Conservation (phyloP, 2,329 filamentous ascomycete species). For the Pyrenophora graminea region DNA sequence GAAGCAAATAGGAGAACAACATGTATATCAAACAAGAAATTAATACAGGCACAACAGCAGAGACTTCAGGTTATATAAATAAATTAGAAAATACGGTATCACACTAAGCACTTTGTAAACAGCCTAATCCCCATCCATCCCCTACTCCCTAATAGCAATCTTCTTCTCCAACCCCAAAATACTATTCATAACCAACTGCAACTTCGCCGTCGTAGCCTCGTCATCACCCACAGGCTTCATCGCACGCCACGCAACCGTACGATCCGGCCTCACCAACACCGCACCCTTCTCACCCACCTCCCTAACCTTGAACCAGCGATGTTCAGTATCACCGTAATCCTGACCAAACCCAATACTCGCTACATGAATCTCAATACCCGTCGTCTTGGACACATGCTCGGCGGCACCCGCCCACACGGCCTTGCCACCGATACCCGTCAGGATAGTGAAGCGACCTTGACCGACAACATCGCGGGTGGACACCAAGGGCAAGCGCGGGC, state of each 20-base stretch:
- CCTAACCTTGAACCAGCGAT: constrained; percentile 4
- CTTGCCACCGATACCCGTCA: constrained; percentile 5
- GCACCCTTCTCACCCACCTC: constrained; percentile 2
- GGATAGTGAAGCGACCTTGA: background rate
- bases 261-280: background rate
- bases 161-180: background rate
- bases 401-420: background rate
- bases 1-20: no score
- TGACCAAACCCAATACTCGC: constrained; percentile 2
- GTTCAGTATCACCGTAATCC: background rate
- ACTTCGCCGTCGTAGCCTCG: background rate
- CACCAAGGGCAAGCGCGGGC: background rate
- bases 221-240: background rate
- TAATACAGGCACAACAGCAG: no score
- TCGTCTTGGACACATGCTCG: background rate
- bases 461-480: constrained; percentile 2
- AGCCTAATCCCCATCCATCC: no score
- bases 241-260: constrained; percentile 6
- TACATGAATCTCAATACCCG: background rate
- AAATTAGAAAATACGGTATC: no score
- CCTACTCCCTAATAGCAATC: no score
- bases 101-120: no score
- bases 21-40: no score
- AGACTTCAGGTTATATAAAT: no score
- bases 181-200: background rate